Conservation (phyloP, 1,284 basidiomycete species). For the Phellopilus nigrolimitatus region DNA sequence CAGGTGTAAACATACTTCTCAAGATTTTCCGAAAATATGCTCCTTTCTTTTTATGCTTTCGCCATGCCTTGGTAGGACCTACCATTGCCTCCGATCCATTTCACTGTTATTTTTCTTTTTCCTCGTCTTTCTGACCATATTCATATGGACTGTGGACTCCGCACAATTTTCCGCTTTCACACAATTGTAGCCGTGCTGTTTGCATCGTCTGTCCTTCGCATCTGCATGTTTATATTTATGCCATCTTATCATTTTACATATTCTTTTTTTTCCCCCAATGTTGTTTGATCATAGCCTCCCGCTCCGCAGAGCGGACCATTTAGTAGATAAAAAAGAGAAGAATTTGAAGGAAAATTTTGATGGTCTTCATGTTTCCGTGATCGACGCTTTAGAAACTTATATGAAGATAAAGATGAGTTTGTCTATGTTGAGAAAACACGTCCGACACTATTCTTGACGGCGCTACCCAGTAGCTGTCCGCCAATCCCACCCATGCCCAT, state of each 20-base stretch:
- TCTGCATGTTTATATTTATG: conserved; percentile 19
- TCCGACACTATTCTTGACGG: conserved; percentile 78
- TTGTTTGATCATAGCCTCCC: conserved; percentile 12
- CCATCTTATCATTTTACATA: conserved; percentile 20
- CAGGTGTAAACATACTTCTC: background rate
- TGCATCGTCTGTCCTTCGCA: conserved; percentile 7
- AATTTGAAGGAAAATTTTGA: background rate
- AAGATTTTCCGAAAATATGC: conserved; percentile 3
- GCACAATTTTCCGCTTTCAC: background rate
- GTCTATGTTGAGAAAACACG: conserved; percentile 46
- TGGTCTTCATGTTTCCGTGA: too few relatives aligned
- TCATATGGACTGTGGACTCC: background rate
- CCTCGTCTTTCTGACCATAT: background rate
- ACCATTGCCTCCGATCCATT: conserved; percentile 2
- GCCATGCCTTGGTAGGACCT: conserved; percentile 3
- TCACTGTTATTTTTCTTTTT: conserved; percentile 8
- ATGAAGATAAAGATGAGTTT: background rate
- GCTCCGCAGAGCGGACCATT: conserved; percentile 9
- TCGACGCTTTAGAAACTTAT: background rate
- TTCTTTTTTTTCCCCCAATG: conserved; percentile 7
- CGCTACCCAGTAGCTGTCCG: conserved; percentile 72
- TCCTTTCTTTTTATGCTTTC: background rate
- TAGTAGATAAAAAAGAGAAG: conserved; percentile 1
- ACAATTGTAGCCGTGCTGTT: conserved; percentile 21
- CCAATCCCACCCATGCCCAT: conserved; percentile 70